phyloP scores from a whole-genome alignment of 1,284 basidiomycete genomes.

The Peniophora sp. region DNA sequence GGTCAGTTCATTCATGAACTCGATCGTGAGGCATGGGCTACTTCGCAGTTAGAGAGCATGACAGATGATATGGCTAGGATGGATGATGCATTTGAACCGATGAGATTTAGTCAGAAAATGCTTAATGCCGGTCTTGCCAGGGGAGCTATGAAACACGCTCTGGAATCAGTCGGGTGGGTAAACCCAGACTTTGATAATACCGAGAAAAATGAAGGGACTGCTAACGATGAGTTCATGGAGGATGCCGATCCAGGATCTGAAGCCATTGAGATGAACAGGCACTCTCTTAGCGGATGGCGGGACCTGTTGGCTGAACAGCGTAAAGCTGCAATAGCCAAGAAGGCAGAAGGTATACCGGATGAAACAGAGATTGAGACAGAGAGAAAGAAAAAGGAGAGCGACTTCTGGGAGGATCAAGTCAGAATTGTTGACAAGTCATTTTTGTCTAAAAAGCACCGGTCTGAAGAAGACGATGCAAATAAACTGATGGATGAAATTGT shows the following conservation, averaged over 20 bases:
- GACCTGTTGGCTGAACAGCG: too few species aligned
- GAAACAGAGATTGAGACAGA: not conserved
- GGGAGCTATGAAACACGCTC: not conserved
- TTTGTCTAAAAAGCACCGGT: not conserved
- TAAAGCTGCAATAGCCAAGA: too few species aligned
- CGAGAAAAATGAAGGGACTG: not conserved
- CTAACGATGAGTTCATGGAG: not conserved
- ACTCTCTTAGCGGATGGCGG: too few species aligned
- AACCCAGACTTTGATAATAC: not conserved
- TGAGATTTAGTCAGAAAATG: conserved; percentile 1
- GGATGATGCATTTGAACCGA: not conserved
- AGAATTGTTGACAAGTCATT: not conserved
- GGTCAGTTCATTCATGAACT: not conserved
- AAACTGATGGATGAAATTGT: not conserved
- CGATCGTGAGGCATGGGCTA: not conserved
- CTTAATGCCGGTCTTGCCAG: not conserved
- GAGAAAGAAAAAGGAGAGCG: not conserved
- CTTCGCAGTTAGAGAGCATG: not conserved
- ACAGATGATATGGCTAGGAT: too few species aligned
- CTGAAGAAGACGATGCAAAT: not conserved
- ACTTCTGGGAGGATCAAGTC: not conserved
- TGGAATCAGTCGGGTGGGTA: too few species aligned
- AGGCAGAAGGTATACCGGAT: not conserved
- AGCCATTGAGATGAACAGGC: not conserved
- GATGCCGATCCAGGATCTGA: too few species aligned